These are phyloP conservation scores for Hemisphaericaspora xylanilytica DNA, from an alignment of 1,139 yeast species.

Conservation along the genomic window DNA sequence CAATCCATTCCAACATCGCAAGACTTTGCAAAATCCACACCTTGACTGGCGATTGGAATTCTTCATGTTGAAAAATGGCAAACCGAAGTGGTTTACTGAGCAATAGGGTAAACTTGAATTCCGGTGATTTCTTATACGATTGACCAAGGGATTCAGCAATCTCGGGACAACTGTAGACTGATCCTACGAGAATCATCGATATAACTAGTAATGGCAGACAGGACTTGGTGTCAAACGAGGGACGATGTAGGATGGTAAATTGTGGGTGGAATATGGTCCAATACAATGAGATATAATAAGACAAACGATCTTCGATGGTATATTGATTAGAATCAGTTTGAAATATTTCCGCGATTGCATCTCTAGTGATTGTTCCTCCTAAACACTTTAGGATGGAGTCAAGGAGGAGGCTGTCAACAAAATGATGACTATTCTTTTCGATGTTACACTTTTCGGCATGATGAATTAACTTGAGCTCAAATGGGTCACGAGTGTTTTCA, in stretches of 20 bases:
- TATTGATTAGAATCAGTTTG: conserved; percentile 15
- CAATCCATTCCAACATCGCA: conserved; percentile 61
- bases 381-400: conserved; percentile 16
- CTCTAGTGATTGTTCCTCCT: neutral
- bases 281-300: conserved; percentile 34
- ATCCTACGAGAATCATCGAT: conserved; percentile 58
- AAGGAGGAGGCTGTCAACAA: conserved; percentile 23
- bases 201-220: conserved; percentile 54
- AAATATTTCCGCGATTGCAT: conserved; percentile 20
- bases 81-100: conserved; percentile 65
- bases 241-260: conserved; percentile 59
- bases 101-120: conserved; percentile 27
- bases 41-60: conserved; percentile 58
- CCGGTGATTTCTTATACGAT: conserved; percentile 21
- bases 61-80: conserved; percentile 57
- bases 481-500: conserved; percentile 14
- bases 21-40: conserved; percentile 69
- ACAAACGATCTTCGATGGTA: conserved; percentile 28
- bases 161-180: conserved; percentile 29
- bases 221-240: conserved; percentile 55
- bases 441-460: conserved; percentile 23
- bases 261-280: conserved; percentile 65
- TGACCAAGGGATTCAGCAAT: conserved; percentile 13
- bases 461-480: conserved; percentile 17
- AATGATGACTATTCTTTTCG: conserved; percentile 27